Percentiles rank a stretch among this genome's conserved stretches.
Evolutionary conservation across 306 rosid genomes (phyloP).

Genomic region (Pueraria montana): DNA sequence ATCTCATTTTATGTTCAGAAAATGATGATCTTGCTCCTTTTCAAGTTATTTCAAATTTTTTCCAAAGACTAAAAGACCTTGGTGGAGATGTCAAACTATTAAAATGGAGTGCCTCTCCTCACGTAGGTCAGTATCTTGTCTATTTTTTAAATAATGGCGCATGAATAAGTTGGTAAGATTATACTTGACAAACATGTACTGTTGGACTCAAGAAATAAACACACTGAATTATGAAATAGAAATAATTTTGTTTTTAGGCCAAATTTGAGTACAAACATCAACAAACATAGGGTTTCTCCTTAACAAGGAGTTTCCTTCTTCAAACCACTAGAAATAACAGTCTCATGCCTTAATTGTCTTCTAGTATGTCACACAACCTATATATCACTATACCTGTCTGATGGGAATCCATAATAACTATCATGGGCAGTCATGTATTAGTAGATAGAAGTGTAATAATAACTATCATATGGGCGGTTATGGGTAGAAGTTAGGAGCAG

Average conservation of each 20-base stretch:
- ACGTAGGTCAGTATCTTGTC: constrained; percentile 77
- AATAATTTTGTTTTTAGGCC: not conserved
- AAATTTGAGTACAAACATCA: not conserved
- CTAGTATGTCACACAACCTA: not conserved
- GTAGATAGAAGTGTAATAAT: no score
- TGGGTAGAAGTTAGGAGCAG: no score
- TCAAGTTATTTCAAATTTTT: constrained; percentile 80
- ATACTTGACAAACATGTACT: not conserved
- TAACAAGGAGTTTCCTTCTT: not conserved
- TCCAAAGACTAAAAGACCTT: constrained; percentile 68
- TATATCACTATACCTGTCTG: not conserved
- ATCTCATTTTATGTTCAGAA: constrained; percentile 89
- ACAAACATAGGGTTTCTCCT: not conserved
- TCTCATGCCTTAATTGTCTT: not conserved
- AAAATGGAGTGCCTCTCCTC: constrained; percentile 88
- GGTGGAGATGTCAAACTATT: constrained; percentile 88
- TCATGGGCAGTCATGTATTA: no score
- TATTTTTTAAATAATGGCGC: not conserved
- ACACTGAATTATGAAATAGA: not conserved
- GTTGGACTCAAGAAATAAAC: not conserved
- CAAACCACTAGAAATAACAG: not conserved
- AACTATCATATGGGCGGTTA: no score
- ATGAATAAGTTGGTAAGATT: constrained; percentile 17
- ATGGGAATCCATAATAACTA: not conserved
- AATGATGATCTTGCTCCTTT: constrained; percentile 88